A percentile compares a stretch with the other conserved stretches of the same genome.
Evolutionary conservation across 2,329 filamentous ascomycete species (phyloP).

Genomic region (Colletotrichum sp.): DNA sequence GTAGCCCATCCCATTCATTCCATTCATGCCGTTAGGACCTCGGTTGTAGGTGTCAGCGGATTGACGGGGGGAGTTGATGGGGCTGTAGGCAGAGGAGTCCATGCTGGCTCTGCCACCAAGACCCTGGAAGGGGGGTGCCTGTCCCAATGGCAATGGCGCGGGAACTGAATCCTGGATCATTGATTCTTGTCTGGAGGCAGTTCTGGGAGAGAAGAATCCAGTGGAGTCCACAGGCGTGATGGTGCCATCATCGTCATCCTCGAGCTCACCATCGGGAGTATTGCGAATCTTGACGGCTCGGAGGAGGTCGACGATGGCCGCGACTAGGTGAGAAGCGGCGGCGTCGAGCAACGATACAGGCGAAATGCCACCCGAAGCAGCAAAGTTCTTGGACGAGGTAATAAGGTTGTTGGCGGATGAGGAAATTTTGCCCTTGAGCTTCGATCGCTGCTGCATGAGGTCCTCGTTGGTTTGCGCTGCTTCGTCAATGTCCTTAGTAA

Average conservation of each 20-base stretch:
- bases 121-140: slow-evolving; percentile 59
- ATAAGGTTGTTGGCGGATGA: slow-evolving; percentile 95
- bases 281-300: slow-evolving; percentile 82
- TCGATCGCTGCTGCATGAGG: slow-evolving; percentile 62
- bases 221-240: slow-evolving; percentile 69
- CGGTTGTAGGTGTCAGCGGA: slow-evolving; percentile 51
- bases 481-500: slow-evolving; percentile 80
- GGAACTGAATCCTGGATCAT: slow-evolving; percentile 26
- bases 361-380: slow-evolving; percentile 79
- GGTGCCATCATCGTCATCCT: slow-evolving; percentile 74
- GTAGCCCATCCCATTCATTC: slow-evolving; percentile 36
- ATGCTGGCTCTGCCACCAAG: slow-evolving; percentile 62
- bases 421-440: slow-evolving; percentile 83
- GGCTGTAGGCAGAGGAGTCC: slow-evolving; percentile 77
- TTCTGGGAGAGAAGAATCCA: slow-evolving; percentile 69
- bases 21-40: slow-evolving; percentile 39
- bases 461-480: slow-evolving; percentile 58
- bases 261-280: slow-evolving; percentile 76
- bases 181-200: slow-evolving; percentile 39
- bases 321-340: slow-evolving; percentile 87
- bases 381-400: slow-evolving; percentile 92
- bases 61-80: slow-evolving; percentile 69
- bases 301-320: slow-evolving; percentile 84
- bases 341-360: slow-evolving; percentile 94
- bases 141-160: slow-evolving; percentile 46